These are phyloP conservation scores for Hypoxylon trugodes DNA, from an alignment of 495 filamentous ascomycete genomes.

Conservation along the genomic window DNA sequence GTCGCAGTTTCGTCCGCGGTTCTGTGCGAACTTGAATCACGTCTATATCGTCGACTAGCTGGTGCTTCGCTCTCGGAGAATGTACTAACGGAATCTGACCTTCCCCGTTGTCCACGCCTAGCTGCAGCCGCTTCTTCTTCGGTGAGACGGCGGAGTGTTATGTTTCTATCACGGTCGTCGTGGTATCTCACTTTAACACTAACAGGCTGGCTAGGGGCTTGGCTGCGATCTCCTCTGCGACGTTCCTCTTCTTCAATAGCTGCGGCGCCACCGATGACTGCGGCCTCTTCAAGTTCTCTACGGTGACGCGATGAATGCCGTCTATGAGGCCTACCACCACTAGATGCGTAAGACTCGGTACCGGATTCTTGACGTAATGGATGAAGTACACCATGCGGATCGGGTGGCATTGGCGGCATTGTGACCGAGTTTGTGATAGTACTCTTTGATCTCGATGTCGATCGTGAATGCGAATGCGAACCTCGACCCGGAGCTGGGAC, in stretches of 20 bases:
- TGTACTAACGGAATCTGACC: conserved; percentile 58
- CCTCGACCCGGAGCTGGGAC: conserved; percentile 28
- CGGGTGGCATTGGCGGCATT: conserved; percentile 62
- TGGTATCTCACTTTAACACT: conserved; percentile 84
- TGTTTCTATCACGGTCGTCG: conserved; percentile 74
- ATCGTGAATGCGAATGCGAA: conserved; percentile 41
- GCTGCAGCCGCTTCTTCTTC: conserved; percentile 74
- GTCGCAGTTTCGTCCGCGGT: conserved; percentile 51
- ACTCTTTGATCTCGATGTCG: conserved; percentile 45
- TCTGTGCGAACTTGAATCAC: conserved; percentile 52
- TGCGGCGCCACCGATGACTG: conserved; percentile 57
- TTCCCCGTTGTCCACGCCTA: conserved; percentile 44
- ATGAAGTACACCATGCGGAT: conserved; percentile 66
- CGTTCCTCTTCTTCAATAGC: conserved; percentile 53
- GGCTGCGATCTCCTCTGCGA: conserved; percentile 47
- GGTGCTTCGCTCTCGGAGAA: conserved; percentile 55
- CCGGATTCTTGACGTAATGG: conserved; percentile 68
- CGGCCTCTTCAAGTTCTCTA: conserved; percentile 56
- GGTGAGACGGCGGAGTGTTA: conserved; percentile 81
- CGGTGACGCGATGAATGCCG: conserved; percentile 51
- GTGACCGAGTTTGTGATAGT: conserved; percentile 44
- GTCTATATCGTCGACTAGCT: conserved; percentile 52
- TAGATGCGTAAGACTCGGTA: conserved; percentile 64
- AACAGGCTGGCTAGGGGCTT: conserved; percentile 67
- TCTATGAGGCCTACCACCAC: conserved; percentile 57